Conservation (phyloP, 768 basidiomycete genomes). For the Psilocybe cubensis region DNA sequence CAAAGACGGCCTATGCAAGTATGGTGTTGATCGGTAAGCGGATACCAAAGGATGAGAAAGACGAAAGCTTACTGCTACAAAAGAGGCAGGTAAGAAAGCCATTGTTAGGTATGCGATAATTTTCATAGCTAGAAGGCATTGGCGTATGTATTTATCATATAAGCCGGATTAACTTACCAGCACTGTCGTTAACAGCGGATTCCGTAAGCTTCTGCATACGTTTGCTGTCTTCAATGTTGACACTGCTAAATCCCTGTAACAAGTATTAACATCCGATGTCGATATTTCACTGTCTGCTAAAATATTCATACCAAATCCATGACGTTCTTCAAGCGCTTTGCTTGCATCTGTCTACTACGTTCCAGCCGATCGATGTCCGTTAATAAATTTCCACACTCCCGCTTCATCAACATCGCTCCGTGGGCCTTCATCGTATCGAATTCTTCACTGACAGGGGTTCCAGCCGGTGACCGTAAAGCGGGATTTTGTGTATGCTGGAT, state of each 20-base stretch:
- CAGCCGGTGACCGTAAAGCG: conserved; percentile 30
- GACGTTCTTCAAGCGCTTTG: conserved; percentile 50
- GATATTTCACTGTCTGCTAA: neutral
- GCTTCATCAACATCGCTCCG: conserved; percentile 30
- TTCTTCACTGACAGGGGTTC: neutral
- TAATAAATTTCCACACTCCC: conserved; percentile 50
- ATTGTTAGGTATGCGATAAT: conserved; percentile 63
- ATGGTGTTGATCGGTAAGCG: neutral
- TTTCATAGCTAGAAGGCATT: conserved; percentile 41
- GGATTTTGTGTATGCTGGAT: conserved; percentile 53
- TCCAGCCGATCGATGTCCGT: conserved; percentile 55
- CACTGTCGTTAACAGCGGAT: conserved; percentile 42
- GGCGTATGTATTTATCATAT: neutral
- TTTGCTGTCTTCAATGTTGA: conserved; percentile 51
- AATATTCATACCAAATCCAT: conserved; percentile 46
- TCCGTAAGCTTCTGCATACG: conserved; percentile 45
- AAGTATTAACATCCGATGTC: neutral
- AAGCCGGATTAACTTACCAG: conserved; percentile 28
- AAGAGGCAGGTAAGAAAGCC: conserved; percentile 61
- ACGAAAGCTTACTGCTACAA: conserved; percentile 41
- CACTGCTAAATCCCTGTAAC: conserved; percentile 45
- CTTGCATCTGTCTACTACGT: conserved; percentile 41
- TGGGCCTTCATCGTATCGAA: conserved; percentile 5
- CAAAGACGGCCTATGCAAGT: conserved; percentile 46
- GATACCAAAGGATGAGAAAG: neutral